Conservation (phyloP, 2,329 filamentous ascomycete species). For the Gaeumannomyces tritici region DNA sequence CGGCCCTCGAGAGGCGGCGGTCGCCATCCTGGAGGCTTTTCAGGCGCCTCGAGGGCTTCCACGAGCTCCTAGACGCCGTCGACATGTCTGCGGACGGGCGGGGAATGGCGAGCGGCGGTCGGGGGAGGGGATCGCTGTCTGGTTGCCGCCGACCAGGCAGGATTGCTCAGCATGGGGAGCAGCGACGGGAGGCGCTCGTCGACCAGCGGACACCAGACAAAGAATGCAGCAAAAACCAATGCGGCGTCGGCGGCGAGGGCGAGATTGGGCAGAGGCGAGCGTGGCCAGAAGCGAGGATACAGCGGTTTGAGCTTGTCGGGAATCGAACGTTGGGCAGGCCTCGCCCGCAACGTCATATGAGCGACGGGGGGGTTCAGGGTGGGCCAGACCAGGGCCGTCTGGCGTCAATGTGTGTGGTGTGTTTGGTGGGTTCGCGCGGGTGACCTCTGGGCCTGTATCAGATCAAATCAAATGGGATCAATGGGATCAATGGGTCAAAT, state of each 20-base stretch:
- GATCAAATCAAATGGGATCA: no score
- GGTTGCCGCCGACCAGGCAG: background rate
- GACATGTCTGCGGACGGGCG: slow-evolving; percentile 30
- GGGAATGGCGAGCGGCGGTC: background rate
- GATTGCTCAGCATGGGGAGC: background rate
- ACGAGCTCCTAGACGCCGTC: slow-evolving; percentile 37
- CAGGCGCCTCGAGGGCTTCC: slow-evolving; percentile 33
- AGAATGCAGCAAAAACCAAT: background rate
- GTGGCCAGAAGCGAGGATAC: background rate
- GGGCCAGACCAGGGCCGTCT: background rate
- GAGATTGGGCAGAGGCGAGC: background rate
- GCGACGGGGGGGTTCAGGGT: background rate
- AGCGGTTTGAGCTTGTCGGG: background rate
- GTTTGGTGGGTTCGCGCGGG: no score
- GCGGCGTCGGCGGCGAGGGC: background rate
- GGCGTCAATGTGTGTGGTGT: background rate
- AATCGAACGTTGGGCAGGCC: background rate
- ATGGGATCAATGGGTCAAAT: no score
- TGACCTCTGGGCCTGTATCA: no score
- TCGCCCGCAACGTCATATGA: slow-evolving; percentile 4
- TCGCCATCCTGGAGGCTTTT: slow-evolving; percentile 31
- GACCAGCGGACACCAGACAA: background rate
- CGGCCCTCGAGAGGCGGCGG: slow-evolving; percentile 28
- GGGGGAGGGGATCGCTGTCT: background rate
- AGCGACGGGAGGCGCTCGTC: background rate